phyloP scores from a whole-genome alignment of 2,329 filamentous ascomycete genomes.

The Aaosphaeria pasadenensis region DNA sequence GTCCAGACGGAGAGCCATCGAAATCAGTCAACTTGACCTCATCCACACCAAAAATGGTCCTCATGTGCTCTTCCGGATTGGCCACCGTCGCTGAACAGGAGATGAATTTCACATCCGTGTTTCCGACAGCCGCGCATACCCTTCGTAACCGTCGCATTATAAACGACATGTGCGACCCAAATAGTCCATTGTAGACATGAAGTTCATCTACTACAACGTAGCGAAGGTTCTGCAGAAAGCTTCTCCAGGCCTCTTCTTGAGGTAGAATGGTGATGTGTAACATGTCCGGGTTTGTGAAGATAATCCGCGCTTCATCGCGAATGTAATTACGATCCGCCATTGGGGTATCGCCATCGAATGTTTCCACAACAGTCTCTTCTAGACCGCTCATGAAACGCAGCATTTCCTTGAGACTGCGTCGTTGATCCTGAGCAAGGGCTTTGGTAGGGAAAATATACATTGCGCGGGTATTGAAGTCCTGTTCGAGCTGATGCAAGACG shows the following conservation, averaged over 20 bases:
- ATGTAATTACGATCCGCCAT: conserved; percentile 76
- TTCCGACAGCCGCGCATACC: conserved; percentile 87
- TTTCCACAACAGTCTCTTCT: conserved; percentile 77
- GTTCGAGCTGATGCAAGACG: conserved; percentile 81
- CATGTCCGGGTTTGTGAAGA: conserved; percentile 99
- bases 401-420: conserved; percentile 81
- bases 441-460: conserved; percentile 99
- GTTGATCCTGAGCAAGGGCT: conserved; percentile 91
- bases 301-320: conserved; percentile 83
- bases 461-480: conserved; percentile 71
- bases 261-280: conserved; percentile 90
- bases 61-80: conserved; percentile 89
- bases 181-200: conserved; percentile 93
- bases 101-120: conserved; percentile 80
- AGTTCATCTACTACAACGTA: conserved; percentile 85
- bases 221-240: conserved; percentile 81
- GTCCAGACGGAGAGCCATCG: conserved; percentile 86
- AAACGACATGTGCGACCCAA: conserved; percentile 90
- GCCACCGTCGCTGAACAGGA: conserved; percentile 96
- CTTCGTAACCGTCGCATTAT: conserved; percentile 88
- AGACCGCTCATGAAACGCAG: conserved; percentile 76
- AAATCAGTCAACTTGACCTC: conserved; percentile 80
- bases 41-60: conserved; percentile 85
- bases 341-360: conserved; percentile 92
- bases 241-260: conserved; percentile 85